Conservation (phyloP, 1,284 basidiomycete species). For the Pseudozyma pruni region DNA sequence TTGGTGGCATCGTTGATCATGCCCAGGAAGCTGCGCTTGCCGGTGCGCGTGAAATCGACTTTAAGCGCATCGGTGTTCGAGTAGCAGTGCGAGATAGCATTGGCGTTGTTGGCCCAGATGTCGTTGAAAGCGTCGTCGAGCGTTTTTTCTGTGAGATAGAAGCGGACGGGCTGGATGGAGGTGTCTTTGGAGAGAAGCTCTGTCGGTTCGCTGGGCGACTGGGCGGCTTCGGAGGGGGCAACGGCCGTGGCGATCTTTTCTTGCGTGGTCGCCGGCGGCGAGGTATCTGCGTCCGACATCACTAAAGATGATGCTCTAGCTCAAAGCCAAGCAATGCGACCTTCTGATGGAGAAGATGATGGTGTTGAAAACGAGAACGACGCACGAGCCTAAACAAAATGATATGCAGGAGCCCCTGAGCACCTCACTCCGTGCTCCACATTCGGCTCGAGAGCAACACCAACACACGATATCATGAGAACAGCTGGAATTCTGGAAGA, state of each 20-base stretch:
- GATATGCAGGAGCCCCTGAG: conserved; percentile 15
- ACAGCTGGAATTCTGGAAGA: conserved; percentile 30
- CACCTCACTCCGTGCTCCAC: conserved; percentile 10
- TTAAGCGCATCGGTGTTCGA: conserved; percentile 81
- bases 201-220: neutral
- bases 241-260: conserved; percentile 25
- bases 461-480: conserved; percentile 10
- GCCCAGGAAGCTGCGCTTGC: conserved; percentile 88
- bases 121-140: conserved; percentile 71
- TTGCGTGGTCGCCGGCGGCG: conserved; percentile 8
- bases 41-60: conserved; percentile 92
- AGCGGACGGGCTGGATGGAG: conserved; percentile 2
- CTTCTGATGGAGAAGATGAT: neutral
- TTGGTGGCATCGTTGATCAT: conserved; percentile 70
- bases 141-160: conserved; percentile 34
- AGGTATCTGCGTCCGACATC: conserved; percentile 17
- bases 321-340: neutral
- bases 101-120: conserved; percentile 93
- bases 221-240: conserved; percentile 16
- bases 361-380: neutral
- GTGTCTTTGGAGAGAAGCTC: neutral
- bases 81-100: conserved; percentile 60
- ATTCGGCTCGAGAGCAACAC: conserved; percentile 3
- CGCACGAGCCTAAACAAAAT: neutral
- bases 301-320: neutral